Conservation (phyloP, 331 rosid genomes). For the Rhamnella rubrinervis region DNA sequence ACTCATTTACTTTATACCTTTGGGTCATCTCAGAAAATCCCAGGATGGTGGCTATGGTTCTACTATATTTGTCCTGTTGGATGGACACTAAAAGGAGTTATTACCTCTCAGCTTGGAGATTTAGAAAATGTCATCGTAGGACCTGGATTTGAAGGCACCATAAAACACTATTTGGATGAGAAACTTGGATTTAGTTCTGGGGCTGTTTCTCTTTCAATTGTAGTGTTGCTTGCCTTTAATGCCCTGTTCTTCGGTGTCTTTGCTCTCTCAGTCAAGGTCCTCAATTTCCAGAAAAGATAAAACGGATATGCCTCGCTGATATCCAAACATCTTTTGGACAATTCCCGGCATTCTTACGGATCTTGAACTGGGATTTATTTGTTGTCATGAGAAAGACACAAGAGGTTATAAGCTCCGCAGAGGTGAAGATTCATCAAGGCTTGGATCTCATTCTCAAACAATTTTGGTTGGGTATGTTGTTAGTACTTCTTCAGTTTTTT, state of each 20-base stretch:
- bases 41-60: slow-evolving; percentile 89
- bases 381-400: slow-evolving; percentile 2
- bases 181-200: slow-evolving; percentile 48
- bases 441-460: background rate
- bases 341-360: background rate
- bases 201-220: slow-evolving; percentile 52
- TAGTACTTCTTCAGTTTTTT: too few relatives aligned
- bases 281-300: slow-evolving; percentile 79
- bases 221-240: slow-evolving; percentile 52
- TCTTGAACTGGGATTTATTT: background rate
- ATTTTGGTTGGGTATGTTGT: background rate
- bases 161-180: slow-evolving; percentile 54
- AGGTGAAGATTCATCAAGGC: background rate
- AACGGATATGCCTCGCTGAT: background rate
- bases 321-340: background rate
- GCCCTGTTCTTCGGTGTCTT: slow-evolving; percentile 57
- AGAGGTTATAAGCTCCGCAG: background rate
- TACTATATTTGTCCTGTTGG: slow-evolving; percentile 75
- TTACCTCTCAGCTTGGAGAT: slow-evolving; percentile 88
- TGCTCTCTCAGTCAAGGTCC: slow-evolving; percentile 58
- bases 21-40: slow-evolving; percentile 47
- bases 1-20: background rate
- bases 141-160: slow-evolving; percentile 67
- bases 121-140: slow-evolving; percentile 54
- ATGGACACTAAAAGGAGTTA: slow-evolving; percentile 79